These are phyloP conservation scores for Gamsiella multidivaricata DNA, from an alignment of 192 early-diverging fungal genomes.

Conservation along the genomic window DNA sequence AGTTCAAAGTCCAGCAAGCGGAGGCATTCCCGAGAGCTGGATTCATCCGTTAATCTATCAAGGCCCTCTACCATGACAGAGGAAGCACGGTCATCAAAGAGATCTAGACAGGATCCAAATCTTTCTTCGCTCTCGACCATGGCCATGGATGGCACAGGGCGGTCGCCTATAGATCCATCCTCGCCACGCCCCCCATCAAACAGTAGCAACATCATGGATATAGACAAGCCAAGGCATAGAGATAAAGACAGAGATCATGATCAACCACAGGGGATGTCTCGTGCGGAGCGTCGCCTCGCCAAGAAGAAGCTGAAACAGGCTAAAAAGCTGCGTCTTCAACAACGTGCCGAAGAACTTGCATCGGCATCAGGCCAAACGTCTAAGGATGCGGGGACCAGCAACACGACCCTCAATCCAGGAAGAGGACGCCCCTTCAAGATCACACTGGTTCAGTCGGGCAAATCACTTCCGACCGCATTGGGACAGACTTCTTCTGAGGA, in stretches of 20 bases:
- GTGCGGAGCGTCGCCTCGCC: conserved; percentile 38
- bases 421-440: conserved; percentile 31
- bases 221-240: conserved; percentile 2
- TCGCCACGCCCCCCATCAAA: conserved; percentile 4
- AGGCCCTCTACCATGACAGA: conserved; percentile 6
- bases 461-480: conserved; percentile 3
- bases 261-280: conserved; percentile 8
- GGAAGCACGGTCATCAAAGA: conserved; percentile 7
- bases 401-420: background rate
- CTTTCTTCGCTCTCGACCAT: conserved; percentile 1
- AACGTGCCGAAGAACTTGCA: conserved; percentile 10
- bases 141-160: conserved; percentile 5
- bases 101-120: conserved; percentile 29
- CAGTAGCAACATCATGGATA: background rate
- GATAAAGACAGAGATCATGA: conserved; percentile 17
- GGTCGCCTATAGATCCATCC: conserved; percentile 16
- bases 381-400: background rate
- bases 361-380: conserved; percentile 2
- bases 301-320: conserved; percentile 29
- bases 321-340: conserved; percentile 15
- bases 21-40: conserved; percentile 21
- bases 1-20: conserved; percentile 35
- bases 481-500: conserved; percentile 1
- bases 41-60: conserved; percentile 6
- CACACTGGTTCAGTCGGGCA: conserved; percentile 39